Evolutionary conservation across 108 stramenopile species (phyloP), one percentile per base, ranked within the genome.

Genomic region (Aurantiochytrium sp.): DNA sequence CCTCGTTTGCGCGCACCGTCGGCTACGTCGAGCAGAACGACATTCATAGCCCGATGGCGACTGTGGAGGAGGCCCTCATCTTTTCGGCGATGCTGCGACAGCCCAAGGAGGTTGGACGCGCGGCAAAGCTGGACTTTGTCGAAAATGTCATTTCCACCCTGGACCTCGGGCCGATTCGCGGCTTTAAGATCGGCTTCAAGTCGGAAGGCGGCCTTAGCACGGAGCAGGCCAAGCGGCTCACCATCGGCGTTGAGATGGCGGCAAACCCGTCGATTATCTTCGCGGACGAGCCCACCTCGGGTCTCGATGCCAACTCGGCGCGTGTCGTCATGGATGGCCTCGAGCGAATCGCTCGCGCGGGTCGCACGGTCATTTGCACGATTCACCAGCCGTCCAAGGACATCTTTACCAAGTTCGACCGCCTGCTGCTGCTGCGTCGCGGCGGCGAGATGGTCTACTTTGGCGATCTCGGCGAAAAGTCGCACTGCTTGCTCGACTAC

Each of bases 171-270:
- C 21, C 53, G 24, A 36, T 90, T 12, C 27, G 6, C 24, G 55
- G n/a, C 21, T 10, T 37, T 2, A 21, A 24, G 27, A 55, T 88
- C 45, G 88, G 88, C 12, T 59, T 48, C 87, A 89, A 88, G 12
- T 85, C 53, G 54, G 54, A 54, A 4, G 89, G 94, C 32, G 96
- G 96, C 30, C 93, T 97, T 53, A 89, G 89, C 52, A 95, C 95
- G 50, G 97, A 96, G 15, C 95, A 97, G 89, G 91, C 96, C 4
- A 97, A 96, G 90, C 94, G 97, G 0, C 89, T 94, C 4, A 90
- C 95, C 15, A 93, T 96, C 19, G 97, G 95, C 4, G 89, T 91
- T 0, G 97, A 97, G 90, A 86, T 97, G 55, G 96, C 96, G 0
- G 93, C 94, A 0, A 89, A 93, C 27, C 97, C 97, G 1, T 89